Percentiles rank a stretch among this genome's conserved stretches.
phyloP scores from a whole-genome alignment of 2,329 filamentous ascomycete species.

The Colletotrichum aenigma region DNA sequence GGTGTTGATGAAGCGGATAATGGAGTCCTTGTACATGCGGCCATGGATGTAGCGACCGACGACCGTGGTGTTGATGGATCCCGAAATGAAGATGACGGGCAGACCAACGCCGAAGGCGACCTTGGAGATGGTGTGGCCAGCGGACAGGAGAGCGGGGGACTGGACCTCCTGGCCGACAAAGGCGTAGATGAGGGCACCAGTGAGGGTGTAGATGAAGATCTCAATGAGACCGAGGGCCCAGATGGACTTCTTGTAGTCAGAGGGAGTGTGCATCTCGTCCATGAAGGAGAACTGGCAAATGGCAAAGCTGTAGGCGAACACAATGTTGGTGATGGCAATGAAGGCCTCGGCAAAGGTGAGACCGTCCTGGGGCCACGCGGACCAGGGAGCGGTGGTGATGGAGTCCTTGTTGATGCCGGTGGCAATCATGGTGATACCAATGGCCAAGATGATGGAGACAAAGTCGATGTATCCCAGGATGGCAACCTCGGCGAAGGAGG shows the following conservation, averaged over 20 bases:
- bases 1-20: conserved; percentile 53
- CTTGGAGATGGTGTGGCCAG: conserved; percentile 62
- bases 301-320: conserved; percentile 69
- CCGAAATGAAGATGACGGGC: conserved; percentile 76
- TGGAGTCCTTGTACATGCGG: conserved; percentile 45
- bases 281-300: conserved; percentile 58
- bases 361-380: conserved; percentile 48
- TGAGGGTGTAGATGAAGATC: conserved; percentile 68
- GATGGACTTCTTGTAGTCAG: conserved; percentile 58
- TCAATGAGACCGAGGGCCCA: conserved; percentile 65
- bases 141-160: conserved; percentile 72
- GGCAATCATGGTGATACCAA: conserved; percentile 70
- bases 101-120: conserved; percentile 73
- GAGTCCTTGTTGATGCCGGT: conserved; percentile 52
- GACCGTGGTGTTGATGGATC: conserved; percentile 67
- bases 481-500: conserved; percentile 53
- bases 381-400: conserved; percentile 38
- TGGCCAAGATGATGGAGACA: conserved; percentile 65
- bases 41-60: conserved; percentile 51
- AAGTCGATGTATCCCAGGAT: conserved; percentile 61
- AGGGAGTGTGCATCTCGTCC: conserved; percentile 57
- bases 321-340: conserved; percentile 69
- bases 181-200: conserved; percentile 71
- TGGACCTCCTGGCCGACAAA: conserved; percentile 68
- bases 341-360: conserved; percentile 60